Percentiles rank a stretch among this genome's conserved stretches.
phyloP scores from a whole-genome alignment of 2,329 filamentous ascomycete genomes.

The Fusarium hainanense region DNA sequence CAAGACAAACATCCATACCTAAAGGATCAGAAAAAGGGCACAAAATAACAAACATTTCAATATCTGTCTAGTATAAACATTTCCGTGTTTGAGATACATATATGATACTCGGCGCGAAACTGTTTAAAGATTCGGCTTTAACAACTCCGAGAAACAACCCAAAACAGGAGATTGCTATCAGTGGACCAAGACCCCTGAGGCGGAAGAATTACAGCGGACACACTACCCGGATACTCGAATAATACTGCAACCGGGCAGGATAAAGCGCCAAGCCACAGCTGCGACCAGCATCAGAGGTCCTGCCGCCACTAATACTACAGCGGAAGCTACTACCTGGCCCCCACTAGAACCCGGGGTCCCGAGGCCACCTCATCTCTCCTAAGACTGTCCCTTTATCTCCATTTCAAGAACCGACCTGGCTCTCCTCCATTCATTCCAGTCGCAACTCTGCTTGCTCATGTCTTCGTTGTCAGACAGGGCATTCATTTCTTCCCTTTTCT shows the following conservation, averaged over 20 bases:
- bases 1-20: background rate
- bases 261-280: constrained; percentile 23
- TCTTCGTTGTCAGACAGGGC: constrained; percentile 17
- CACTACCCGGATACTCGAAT: background rate
- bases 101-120: constrained; percentile 3
- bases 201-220: constrained; percentile 16
- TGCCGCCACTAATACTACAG: constrained; percentile 18
- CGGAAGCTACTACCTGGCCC: constrained; percentile 23
- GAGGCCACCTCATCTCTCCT: constrained; percentile 39
- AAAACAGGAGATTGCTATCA: constrained; percentile 22
- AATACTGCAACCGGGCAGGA: constrained; percentile 4
- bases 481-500: constrained; percentile 6
- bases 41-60: background rate
- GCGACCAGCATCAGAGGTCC: constrained; percentile 15
- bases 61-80: background rate
- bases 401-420: constrained; percentile 9
- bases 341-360: constrained; percentile 32
- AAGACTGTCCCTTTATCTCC: constrained; percentile 15
- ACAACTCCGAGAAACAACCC: background rate
- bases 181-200: constrained; percentile 21
- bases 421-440: constrained; percentile 27
- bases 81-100: constrained; percentile 2
- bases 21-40: background rate
- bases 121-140: background rate
- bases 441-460: constrained; percentile 26